phyloP scores from a whole-genome alignment of 768 basidiomycete genomes.

The Symmetrospora coprosmae region DNA sequence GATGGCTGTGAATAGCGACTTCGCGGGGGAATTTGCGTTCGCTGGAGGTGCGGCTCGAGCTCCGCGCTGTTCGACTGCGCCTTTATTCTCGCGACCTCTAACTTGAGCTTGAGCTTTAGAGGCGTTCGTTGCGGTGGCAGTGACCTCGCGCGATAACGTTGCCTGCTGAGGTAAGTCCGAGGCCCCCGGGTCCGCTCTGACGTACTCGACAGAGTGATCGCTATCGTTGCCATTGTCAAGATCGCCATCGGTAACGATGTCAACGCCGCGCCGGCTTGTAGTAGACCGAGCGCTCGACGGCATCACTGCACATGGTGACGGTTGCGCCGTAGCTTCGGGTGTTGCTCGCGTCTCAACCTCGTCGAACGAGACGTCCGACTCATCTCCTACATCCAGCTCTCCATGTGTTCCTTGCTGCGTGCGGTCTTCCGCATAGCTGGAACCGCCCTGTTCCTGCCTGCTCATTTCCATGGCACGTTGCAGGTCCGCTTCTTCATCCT shows the following conservation, averaged over 20 bases:
- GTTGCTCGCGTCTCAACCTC: conserved; percentile 21
- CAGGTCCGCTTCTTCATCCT: conserved; percentile 8
- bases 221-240: conserved; percentile 24
- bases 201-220: conserved; percentile 33
- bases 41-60: background rate
- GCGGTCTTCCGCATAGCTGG: background rate
- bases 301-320: background rate
- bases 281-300: too few relatives aligned
- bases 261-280: too few relatives aligned
- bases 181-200: background rate
- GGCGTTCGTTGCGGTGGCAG: too few relatives aligned
- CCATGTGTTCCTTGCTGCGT: background rate
- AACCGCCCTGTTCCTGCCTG: background rate
- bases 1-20: background rate
- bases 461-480: conserved; percentile 6
- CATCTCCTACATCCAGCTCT: conserved; percentile 23
- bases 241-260: too few relatives aligned
- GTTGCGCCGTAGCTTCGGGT: background rate
- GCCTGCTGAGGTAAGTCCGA: too few relatives aligned
- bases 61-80: too few relatives aligned
- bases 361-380: conserved; percentile 30
- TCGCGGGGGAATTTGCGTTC: background rate
- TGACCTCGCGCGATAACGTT: too few relatives aligned
- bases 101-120: too few relatives aligned
- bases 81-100: too few relatives aligned